phyloP scores from a whole-genome alignment of 208 protist species.

The Porcisia hertigi region DNA sequence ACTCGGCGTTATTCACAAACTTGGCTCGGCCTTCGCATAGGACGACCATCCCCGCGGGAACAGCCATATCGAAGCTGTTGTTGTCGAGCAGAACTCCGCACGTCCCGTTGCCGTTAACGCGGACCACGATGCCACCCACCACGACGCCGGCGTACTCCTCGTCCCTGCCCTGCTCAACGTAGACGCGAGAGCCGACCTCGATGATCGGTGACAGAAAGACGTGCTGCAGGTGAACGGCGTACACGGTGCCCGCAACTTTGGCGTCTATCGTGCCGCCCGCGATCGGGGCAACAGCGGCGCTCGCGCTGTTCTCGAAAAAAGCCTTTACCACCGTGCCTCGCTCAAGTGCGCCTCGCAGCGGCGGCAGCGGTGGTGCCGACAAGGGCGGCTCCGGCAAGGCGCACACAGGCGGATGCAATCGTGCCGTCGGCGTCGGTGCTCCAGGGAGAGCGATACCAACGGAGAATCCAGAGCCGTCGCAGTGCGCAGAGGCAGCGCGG shows the following conservation, averaged over 20 bases:
- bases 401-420: background rate
- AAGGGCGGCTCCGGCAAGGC: background rate
- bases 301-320: conserved; percentile 57
- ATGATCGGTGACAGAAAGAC: conserved; percentile 71
- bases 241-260: conserved; percentile 64
- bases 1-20: conserved; percentile 44
- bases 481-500: background rate
- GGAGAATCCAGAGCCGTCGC: background rate
- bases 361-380: conserved; percentile 1
- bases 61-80: conserved; percentile 78
- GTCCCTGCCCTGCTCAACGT: conserved; percentile 56
- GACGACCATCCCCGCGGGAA: conserved; percentile 65
- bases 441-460: background rate
- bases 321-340: conserved; percentile 47
- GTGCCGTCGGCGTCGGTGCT: too few species aligned
- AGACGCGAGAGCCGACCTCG: conserved; percentile 78
- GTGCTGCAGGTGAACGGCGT: conserved; percentile 66
- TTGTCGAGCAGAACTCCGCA: conserved; percentile 82
- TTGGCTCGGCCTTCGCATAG: conserved; percentile 62
- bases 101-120: conserved; percentile 82
- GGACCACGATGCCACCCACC: conserved; percentile 70
- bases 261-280: conserved; percentile 56
- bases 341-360: too few species aligned
- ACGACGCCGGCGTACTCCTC: conserved; percentile 34
- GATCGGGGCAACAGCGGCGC: conserved; percentile 45